These are phyloP conservation scores for Neobulgaria alba DNA, from an alignment of 2,329 filamentous ascomycete species.

Conservation along the genomic window DNA sequence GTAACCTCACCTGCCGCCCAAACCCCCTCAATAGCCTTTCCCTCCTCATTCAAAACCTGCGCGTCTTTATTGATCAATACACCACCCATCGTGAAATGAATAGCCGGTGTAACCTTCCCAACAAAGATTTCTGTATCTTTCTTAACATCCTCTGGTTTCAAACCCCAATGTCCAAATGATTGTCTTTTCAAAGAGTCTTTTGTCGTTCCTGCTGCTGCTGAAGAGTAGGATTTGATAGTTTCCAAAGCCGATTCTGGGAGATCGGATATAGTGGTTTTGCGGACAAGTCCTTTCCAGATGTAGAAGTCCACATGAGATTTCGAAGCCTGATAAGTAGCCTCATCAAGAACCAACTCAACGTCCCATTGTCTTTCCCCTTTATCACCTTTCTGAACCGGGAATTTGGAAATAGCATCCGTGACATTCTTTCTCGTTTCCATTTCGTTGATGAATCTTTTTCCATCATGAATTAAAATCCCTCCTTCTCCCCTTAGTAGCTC, in stretches of 20 bases:
- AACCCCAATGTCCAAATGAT: slow-evolving; percentile 46
- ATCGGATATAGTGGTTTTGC: slow-evolving; percentile 45
- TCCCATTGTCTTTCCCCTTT: slow-evolving; percentile 44
- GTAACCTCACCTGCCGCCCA: slow-evolving; percentile 59
- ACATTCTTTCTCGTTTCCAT: slow-evolving; percentile 50
- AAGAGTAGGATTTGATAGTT: slow-evolving; percentile 41
- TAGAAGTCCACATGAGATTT: slow-evolving; percentile 55
- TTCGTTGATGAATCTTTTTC: slow-evolving; percentile 53
- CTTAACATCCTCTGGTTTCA: slow-evolving; percentile 40
- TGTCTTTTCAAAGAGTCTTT: slow-evolving; percentile 40
- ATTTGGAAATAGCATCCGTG: slow-evolving; percentile 42
- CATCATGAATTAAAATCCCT: slow-evolving; percentile 44
- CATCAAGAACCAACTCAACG: slow-evolving; percentile 49
- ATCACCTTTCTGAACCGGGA: slow-evolving; percentile 24
- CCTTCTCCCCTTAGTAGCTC: slow-evolving; percentile 56
- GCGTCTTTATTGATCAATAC: slow-evolving; percentile 46
- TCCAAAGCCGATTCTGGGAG: slow-evolving; percentile 34
- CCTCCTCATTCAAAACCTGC: slow-evolving; percentile 38
- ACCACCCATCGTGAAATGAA: slow-evolving; percentile 61
- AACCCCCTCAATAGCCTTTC: slow-evolving; percentile 42
- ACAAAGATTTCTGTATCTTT: slow-evolving; percentile 47
- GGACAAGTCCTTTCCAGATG: slow-evolving; percentile 50
- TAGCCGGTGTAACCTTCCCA: slow-evolving; percentile 52
- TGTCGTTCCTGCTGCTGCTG: slow-evolving; percentile 32
- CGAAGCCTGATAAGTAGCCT: slow-evolving; percentile 43